Percentiles rank a stretch among this genome's conserved stretches.
Conservation (phyloP, 2,329 filamentous ascomycete genomes). For the Colletotrichum kahawae region DNA sequence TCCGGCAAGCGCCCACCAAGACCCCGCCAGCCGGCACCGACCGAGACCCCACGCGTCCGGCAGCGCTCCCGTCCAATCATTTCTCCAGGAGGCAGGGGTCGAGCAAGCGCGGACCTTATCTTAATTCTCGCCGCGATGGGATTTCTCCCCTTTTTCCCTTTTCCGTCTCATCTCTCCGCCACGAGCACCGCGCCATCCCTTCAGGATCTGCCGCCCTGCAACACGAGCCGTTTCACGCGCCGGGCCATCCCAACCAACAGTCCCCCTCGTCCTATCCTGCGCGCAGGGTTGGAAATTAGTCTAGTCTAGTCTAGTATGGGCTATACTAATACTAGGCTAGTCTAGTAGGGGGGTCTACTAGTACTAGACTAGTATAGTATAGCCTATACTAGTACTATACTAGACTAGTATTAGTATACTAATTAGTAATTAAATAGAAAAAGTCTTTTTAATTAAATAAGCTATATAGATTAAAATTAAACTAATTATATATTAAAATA, state of each 20-base stretch:
- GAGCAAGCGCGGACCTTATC: constrained; percentile 6
- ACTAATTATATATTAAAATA: too few relatives aligned
- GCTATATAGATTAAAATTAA: too few relatives aligned
- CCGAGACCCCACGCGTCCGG: neutral
- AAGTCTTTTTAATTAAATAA: too few relatives aligned
- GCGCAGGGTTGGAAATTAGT: too few relatives aligned
- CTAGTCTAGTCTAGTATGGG: too few relatives aligned
- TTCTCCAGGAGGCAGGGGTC: neutral
- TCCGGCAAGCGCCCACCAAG: neutral
- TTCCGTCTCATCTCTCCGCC: constrained; percentile 17
- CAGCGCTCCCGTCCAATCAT: neutral
- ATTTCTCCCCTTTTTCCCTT: neutral
- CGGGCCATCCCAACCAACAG: constrained; percentile 1
- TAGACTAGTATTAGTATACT: too few relatives aligned
- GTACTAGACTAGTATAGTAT: too few relatives aligned
- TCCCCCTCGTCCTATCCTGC: neutral
- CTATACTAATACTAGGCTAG: too few relatives aligned
- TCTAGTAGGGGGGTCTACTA: too few relatives aligned
- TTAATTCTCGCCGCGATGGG: neutral
- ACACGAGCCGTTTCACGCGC: constrained; percentile 20
- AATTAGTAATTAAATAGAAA: too few relatives aligned
- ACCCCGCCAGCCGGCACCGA: neutral
- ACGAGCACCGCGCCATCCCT: constrained; percentile 19
- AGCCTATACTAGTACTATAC: too few relatives aligned
- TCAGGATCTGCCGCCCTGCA: constrained; percentile 15